Percentiles rank a stretch among this genome's conserved stretches.
Conservation (phyloP, 208 protist species). For the Vickermania spadyakhi region DNA sequence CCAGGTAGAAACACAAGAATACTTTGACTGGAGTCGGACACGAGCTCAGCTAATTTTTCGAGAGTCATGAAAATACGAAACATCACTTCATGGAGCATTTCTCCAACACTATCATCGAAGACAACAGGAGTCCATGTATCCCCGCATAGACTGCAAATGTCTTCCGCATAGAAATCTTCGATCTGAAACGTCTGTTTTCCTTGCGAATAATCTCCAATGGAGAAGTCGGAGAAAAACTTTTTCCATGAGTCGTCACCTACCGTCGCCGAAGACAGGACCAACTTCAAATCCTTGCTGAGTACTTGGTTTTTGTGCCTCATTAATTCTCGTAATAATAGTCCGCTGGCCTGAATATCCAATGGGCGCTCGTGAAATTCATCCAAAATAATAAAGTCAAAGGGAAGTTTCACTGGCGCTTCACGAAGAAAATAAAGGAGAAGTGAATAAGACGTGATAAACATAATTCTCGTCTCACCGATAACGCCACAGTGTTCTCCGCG, state of each 20-base stretch:
- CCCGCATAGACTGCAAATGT: slow-evolving; percentile 51
- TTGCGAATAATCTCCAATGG: slow-evolving; percentile 50
- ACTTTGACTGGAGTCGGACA: slow-evolving; percentile 47
- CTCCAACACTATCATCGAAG: slow-evolving; percentile 26
- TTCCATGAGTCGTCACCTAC: slow-evolving; percentile 71
- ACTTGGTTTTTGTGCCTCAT: slow-evolving; percentile 26
- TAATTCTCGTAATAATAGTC: slow-evolving; percentile 80
- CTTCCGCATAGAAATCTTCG: slow-evolving; percentile 71
- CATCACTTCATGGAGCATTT: slow-evolving; percentile 49
- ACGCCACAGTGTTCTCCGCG: slow-evolving; percentile 67
- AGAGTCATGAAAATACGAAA: slow-evolving; percentile 20
- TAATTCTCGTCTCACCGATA: slow-evolving; percentile 47
- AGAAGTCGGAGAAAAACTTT: slow-evolving; percentile 64
- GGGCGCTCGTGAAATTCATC: slow-evolving; percentile 94
- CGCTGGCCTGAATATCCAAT: slow-evolving; percentile 88
- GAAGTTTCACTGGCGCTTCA: slow-evolving; percentile 28
- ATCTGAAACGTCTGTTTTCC: slow-evolving; percentile 53
- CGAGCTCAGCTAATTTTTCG: slow-evolving; percentile 33
- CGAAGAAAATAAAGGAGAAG: slow-evolving; percentile 76
- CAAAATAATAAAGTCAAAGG: slow-evolving; percentile 86
- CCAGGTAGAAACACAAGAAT: slow-evolving; percentile 93
- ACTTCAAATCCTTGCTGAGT: slow-evolving; percentile 31
- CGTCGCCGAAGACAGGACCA: slow-evolving; percentile 88
- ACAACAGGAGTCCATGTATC: slow-evolving; percentile 15
- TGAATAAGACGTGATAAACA: slow-evolving; percentile 85